A percentile compares a stretch with the other conserved stretches of the same genome.
phyloP scores from a whole-genome alignment of 176 grass and related monocot genomes.

The Musa schizocarpa region DNA sequence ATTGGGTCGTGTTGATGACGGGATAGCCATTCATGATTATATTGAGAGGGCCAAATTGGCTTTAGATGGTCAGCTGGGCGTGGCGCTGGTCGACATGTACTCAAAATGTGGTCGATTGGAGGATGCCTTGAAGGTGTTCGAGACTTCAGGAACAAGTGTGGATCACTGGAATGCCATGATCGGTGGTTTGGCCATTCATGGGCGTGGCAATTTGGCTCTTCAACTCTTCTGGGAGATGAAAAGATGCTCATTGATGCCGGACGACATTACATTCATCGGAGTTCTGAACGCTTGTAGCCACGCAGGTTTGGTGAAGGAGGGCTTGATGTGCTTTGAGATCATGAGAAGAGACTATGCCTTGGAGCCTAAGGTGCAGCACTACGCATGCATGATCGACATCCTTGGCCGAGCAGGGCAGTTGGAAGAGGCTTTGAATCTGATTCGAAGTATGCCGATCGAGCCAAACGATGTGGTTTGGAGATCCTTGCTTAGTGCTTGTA shows the following conservation, averaged over 20 bases:
- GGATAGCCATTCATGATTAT: conserved; percentile 13
- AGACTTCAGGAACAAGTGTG: conserved; percentile 6
- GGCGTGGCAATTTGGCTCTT: conserved; percentile 3
- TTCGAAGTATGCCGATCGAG: conserved; percentile 13
- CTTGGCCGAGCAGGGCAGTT: conserved; percentile 8
- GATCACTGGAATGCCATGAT: conserved; percentile 26
- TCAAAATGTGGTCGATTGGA: conserved; percentile 14
- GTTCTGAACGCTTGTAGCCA: conserved; percentile 18
- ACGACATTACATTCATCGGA: conserved; percentile 16
- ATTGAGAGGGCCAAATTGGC: conserved; percentile 14
- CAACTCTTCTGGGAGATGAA: conserved; percentile 15
- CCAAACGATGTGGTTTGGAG: conserved; percentile 19
- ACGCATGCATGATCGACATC: conserved; percentile 15
- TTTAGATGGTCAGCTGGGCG: conserved; percentile 16
- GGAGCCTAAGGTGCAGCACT: conserved; percentile 15
- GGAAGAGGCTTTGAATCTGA: conserved; percentile 11
- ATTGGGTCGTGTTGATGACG: conserved; percentile 5
- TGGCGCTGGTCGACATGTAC: conserved; percentile 23
- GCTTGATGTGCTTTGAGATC: conserved; percentile 8
- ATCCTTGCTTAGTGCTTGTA: conserved; percentile 18
- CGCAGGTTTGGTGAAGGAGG: conserved; percentile 13
- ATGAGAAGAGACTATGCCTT: conserved; percentile 13
- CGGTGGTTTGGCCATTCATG: conserved; percentile 16
- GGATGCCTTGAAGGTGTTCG: conserved; percentile 17
- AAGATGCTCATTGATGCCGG: background rate